Conservation (phyloP, 768 basidiomycete genomes). For the Boletus patriciae region DNA sequence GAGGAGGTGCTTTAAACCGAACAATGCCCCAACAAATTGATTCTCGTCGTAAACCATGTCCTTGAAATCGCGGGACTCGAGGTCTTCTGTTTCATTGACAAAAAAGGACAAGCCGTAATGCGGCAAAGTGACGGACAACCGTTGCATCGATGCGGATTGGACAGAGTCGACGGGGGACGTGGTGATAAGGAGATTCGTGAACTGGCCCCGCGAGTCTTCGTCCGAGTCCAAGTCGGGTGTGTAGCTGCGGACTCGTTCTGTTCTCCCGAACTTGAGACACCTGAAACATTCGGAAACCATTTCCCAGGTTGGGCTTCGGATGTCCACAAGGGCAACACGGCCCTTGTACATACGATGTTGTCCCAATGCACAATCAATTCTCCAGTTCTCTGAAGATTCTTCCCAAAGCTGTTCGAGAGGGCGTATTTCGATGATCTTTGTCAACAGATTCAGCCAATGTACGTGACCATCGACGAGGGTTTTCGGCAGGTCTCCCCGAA, state of each 20-base stretch:
- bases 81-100: conserved; percentile 21
- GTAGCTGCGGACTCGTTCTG: no score
- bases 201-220: no score
- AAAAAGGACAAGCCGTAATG: no score
- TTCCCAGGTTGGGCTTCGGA: conserved; percentile 17
- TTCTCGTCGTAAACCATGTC: conserved; percentile 38
- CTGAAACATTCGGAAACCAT: conserved; percentile 16
- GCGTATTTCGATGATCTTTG: conserved; percentile 22
- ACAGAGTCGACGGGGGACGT: background rate
- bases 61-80: conserved; percentile 41
- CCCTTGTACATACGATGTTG: background rate
- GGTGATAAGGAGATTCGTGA: conserved; percentile 22
- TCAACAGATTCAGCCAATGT: conserved; percentile 28
- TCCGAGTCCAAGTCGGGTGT: no score
- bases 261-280: no score
- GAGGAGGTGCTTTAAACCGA: conserved; percentile 39
- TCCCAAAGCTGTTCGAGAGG: conserved; percentile 21
- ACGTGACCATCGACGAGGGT: conserved; percentile 4
- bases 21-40: conserved; percentile 42
- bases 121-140: conserved; percentile 28
- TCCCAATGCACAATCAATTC: background rate
- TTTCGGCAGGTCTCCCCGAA: background rate
- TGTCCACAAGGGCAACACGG: conserved; percentile 16
- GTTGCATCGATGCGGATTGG: background rate
- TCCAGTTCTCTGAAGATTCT: conserved; percentile 21